Evolutionary conservation across 164 flowering plant species (phyloP), one percentile per base, ranked within the genome.

Genomic region (Tetrastigma voinierianum): DNA sequence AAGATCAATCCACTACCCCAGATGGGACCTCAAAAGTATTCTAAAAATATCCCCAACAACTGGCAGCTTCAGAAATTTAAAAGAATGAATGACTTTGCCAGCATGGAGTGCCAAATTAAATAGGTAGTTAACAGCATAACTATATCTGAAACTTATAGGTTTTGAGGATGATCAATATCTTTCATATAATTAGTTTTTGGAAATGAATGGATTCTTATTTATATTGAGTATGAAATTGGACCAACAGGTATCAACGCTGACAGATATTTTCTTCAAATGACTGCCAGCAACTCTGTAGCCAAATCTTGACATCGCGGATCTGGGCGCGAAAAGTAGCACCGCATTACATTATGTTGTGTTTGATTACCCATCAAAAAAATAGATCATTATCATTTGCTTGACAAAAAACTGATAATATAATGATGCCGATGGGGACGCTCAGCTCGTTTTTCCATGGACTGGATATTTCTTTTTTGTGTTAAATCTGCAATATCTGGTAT

Each of bases 271-370:
- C 72, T 83, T 89, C 58, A 93, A 70, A 82, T 90, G 91, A 67
- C 76, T 80, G 46, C 80, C 82, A 70, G 89, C 93, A 68, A 78
- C n/a, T n/a, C n/a, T 60, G 71, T 82, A 15, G 96, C 97, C 71
- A 90, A 67, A 78, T 87, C 96, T 72, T 90, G 90, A 92, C 58
- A 82, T 67, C 24, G 88, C 92, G 91, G 72, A 90, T 83, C 96
- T 87, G 71, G n/a, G 62, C 60, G 19, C 13, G 14, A n/a, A 43
- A 19, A 57, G n/a, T n/a, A 14, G 57, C 15, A 13, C n/a, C 18
- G 9, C n/a, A 55, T 3, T 20, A 21, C 10, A 13, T 1, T 17
- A n/a, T n/a, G n/a, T n/a, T n/a, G n/a, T n/a, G n/a, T n/a, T n/a
- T n/a, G n/a, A 54, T 9, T 54, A 2, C 24, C 18, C 10, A 54